A percentile compares a stretch with the other conserved stretches of the same genome.
Evolutionary conservation across 306 rosid genomes (phyloP).

Genomic region (Pyrus bretschneideri): DNA sequence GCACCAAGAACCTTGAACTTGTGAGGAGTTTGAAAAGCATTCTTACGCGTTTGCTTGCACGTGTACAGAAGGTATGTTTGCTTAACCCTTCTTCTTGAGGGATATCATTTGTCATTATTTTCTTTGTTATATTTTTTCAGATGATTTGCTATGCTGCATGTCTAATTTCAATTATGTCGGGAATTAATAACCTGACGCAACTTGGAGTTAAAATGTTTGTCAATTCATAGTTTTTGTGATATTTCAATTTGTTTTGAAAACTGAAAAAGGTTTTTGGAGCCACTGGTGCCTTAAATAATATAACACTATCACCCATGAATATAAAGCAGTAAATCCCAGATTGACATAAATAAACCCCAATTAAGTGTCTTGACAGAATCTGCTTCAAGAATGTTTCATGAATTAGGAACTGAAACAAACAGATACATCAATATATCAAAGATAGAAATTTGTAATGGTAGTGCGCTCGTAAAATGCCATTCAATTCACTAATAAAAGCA

Average conservation of each 20-base stretch:
- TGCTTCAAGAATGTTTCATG: not conserved
- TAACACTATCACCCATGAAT: not conserved
- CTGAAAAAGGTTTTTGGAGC: not conserved
- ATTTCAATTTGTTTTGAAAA: not conserved
- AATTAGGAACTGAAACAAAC: not conserved
- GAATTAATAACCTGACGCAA: not conserved
- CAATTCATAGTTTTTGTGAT: not conserved
- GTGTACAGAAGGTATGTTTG: constrained; percentile 81
- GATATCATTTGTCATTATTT: no score
- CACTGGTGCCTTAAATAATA: not conserved
- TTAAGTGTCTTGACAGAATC: not conserved
- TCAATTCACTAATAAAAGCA: not conserved
- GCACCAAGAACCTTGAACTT: constrained; percentile 95
- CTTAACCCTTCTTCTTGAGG: no score
- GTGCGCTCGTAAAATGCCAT: not conserved
- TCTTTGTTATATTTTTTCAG: not conserved
- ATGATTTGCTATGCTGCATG: not conserved
- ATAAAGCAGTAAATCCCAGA: not conserved
- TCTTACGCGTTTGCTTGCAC: constrained; percentile 84
- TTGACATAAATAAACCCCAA: not conserved
- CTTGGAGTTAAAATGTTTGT: not conserved
- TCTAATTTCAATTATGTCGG: not conserved
- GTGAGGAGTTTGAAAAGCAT: constrained; percentile 94
- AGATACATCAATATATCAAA: not conserved
- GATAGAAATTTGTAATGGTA: not conserved